Evolutionary conservation across 2,329 filamentous ascomycete genomes (phyloP).

Genomic region (Whalleya microplaca): DNA sequence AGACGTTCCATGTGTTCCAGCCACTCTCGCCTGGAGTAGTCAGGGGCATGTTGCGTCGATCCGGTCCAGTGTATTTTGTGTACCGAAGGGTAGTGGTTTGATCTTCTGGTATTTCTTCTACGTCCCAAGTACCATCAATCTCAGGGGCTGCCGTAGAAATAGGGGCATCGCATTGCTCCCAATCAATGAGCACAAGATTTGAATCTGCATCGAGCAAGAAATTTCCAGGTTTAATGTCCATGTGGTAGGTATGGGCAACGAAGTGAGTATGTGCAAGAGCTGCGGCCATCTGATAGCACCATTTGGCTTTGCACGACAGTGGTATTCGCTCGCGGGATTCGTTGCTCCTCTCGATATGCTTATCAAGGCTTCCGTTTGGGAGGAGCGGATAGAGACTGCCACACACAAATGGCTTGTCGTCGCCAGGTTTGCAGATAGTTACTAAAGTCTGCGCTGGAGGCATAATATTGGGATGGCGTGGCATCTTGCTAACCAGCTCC

Average conservation of each 20-base stretch:
- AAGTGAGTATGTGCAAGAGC: slow-evolving; percentile 28
- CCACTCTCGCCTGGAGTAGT: slow-evolving; percentile 6
- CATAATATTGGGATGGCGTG: too few relatives aligned
- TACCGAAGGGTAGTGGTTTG: slow-evolving; percentile 13
- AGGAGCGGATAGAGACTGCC: too few relatives aligned
- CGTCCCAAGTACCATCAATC: slow-evolving; percentile 5
- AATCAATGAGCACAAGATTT: slow-evolving; percentile 29
- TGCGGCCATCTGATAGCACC: slow-evolving; percentile 31
- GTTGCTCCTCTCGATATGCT: slow-evolving; percentile 17
- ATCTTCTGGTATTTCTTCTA: background rate
- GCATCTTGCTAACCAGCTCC: too few relatives aligned
- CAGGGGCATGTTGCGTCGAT: slow-evolving; percentile 19
- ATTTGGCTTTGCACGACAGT: slow-evolving; percentile 21
- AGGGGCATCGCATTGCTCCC: slow-evolving; percentile 33
- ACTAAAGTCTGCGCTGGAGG: too few relatives aligned
- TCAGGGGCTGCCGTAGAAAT: slow-evolving; percentile 17
- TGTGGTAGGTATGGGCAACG: slow-evolving; percentile 31
- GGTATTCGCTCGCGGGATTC: slow-evolving; percentile 10
- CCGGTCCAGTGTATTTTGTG: slow-evolving; percentile 12
- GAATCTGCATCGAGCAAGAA: slow-evolving; percentile 26
- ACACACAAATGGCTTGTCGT: too few relatives aligned
- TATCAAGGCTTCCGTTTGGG: too few relatives aligned
- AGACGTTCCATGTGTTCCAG: slow-evolving; percentile 20
- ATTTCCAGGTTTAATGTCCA: slow-evolving; percentile 38
- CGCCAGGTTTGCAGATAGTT: too few relatives aligned